Evolutionary conservation across 352 stramenopile species (phyloP).

Genomic region (Phytophthora foliorum): DNA sequence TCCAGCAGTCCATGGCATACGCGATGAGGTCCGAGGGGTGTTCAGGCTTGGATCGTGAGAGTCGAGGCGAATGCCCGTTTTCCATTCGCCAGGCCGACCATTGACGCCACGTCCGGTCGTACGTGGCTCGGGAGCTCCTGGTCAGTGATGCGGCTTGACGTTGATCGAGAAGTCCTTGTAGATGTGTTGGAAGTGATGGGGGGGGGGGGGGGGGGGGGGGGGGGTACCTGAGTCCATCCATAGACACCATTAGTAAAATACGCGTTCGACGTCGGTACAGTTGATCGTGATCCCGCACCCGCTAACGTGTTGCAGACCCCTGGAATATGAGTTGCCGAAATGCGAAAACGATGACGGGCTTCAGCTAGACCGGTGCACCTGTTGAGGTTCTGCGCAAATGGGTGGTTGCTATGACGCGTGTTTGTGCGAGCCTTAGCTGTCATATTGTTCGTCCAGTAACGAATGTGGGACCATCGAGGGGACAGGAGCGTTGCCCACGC

Average conservation of each 20-base stretch:
- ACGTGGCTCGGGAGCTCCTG: too few relatives aligned
- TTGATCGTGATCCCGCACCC: background rate
- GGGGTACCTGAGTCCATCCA: background rate
- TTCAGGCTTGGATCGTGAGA: background rate
- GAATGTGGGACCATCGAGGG: background rate
- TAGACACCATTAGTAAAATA: background rate
- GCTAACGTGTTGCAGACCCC: background rate
- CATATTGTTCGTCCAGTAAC: slow-evolving; percentile 1
- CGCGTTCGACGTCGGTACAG: background rate
- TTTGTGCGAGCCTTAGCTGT: background rate
- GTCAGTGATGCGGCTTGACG: too few relatives aligned
- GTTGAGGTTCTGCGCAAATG: background rate
- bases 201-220: too few relatives aligned
- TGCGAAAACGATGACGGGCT: background rate
- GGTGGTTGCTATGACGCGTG: background rate
- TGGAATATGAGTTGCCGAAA: background rate
- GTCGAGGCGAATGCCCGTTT: background rate
- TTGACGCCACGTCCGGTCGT: too few relatives aligned
- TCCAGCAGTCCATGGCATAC: background rate
- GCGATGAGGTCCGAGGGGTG: background rate
- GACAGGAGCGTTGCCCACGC: background rate
- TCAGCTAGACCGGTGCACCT: background rate
- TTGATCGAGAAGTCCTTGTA: too few relatives aligned
- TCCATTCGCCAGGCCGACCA: background rate
- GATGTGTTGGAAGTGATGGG: too few relatives aligned